A percentile compares a stretch with the other conserved stretches of the same genome.
Evolutionary conservation across 345 rosid species (phyloP).

Genomic region (Physaria fendleri): DNA sequence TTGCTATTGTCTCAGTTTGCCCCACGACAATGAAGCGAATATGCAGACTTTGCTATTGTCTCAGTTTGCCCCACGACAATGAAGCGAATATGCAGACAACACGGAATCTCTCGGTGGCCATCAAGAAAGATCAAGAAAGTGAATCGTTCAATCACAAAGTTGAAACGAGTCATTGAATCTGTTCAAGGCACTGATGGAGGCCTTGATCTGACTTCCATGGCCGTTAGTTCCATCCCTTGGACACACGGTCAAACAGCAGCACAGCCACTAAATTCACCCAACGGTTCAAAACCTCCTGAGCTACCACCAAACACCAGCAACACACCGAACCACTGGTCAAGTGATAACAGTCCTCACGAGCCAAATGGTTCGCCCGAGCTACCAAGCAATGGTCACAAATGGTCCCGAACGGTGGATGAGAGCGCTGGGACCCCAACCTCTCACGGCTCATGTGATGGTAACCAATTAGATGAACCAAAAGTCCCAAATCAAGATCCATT

Average conservation of each 20-base stretch:
- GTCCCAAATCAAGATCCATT: slow-evolving; percentile 38
- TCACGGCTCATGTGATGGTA: slow-evolving; percentile 76
- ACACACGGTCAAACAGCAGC: slow-evolving; percentile 52
- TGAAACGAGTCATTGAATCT: slow-evolving; percentile 79
- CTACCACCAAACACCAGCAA: slow-evolving; percentile 24
- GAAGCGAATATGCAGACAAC: slow-evolving; percentile 98
- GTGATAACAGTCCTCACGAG: slow-evolving; percentile 36
- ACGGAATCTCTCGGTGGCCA: slow-evolving; percentile 95
- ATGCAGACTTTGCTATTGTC: slow-evolving; percentile 54
- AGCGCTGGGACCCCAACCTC: slow-evolving; percentile 73
- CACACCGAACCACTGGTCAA: slow-evolving; percentile 37
- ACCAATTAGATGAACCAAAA: slow-evolving; percentile 48
- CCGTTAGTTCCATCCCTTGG: slow-evolving; percentile 67
- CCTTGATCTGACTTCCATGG: slow-evolving; percentile 48
- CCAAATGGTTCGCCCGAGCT: slow-evolving; percentile 39
- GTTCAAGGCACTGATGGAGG: slow-evolving; percentile 77
- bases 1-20: slow-evolving; percentile 54
- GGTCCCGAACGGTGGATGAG: slow-evolving; percentile 35
- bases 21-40: slow-evolving; percentile 99
- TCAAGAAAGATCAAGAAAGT: slow-evolving; percentile 96
- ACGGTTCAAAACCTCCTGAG: slow-evolving; percentile 18
- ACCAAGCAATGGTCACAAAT: slow-evolving; percentile 35
- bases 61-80: slow-evolving; percentile 96
- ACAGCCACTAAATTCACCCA: slow-evolving; percentile 43
- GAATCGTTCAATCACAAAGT: slow-evolving; percentile 76